Percentiles rank a stretch among this genome's conserved stretches.
These are phyloP conservation scores for Earliella scabrosa DNA, from an alignment of 1,284 basidiomycete species.

Conservation along the genomic window DNA sequence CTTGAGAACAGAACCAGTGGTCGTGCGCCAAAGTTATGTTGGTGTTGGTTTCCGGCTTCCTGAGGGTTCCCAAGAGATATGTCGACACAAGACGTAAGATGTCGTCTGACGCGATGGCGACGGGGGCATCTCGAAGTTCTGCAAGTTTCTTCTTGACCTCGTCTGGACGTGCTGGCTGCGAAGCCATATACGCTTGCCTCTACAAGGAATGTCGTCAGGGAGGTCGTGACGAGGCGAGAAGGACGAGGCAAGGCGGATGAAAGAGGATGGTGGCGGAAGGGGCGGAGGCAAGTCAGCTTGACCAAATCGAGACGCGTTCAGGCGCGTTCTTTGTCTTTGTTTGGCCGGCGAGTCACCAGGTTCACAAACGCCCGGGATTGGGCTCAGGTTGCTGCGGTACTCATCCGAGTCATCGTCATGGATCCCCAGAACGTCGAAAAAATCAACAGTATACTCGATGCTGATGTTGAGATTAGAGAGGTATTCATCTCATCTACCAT, in stretches of 20 bases:
- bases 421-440: conserved; percentile 56
- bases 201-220: neutral
- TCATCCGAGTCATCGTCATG: conserved; percentile 43
- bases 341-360: neutral
- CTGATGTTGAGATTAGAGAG: conserved; percentile 56
- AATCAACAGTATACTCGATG: conserved; percentile 57
- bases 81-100: conserved; percentile 57
- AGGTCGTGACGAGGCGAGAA: neutral
- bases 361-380: conserved; percentile 1
- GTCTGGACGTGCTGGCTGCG: conserved; percentile 9
- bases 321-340: conserved; percentile 21
- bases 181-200: conserved; percentile 18
- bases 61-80: conserved; percentile 52
- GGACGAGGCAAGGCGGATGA: neutral
- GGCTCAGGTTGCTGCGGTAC: conserved; percentile 10
- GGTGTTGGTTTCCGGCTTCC: neutral
- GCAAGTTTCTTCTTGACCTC: conserved; percentile 50
- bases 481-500: conserved; percentile 35
- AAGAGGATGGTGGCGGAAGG: neutral
- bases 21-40: conserved; percentile 6
- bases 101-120: conserved; percentile 47
- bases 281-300: neutral
- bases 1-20: conserved; percentile 78
- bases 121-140: conserved; percentile 58
- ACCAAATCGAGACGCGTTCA: conserved; percentile 10